Evolutionary conservation across 2,329 filamentous ascomycete species (phyloP).

Genomic region (Cladosporium sp.): DNA sequence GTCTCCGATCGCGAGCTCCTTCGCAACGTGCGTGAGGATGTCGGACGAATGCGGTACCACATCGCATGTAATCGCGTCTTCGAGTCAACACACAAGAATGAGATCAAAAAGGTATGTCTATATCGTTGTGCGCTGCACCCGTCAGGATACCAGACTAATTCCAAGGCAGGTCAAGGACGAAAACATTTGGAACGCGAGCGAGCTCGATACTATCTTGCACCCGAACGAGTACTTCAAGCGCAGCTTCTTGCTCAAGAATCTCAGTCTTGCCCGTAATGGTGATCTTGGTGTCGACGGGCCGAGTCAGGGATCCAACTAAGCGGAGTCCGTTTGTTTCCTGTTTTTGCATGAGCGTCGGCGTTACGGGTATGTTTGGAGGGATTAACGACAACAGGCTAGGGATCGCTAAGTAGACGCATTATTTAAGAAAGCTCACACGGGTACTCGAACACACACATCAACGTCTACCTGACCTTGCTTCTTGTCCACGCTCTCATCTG

Average conservation of each 20-base stretch:
- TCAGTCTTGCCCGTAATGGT: conserved; percentile 45
- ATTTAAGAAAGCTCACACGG: too few species aligned
- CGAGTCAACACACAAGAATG: conserved; percentile 71
- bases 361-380: neutral
- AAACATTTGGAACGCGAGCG: conserved; percentile 51
- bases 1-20: conserved; percentile 74
- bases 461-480: too few species aligned
- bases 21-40: conserved; percentile 80
- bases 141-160: neutral
- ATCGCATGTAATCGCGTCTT: conserved; percentile 97
- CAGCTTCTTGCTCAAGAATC: conserved; percentile 81
- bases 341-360: conserved; percentile 6
- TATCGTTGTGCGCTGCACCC: neutral
- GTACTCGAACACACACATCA: too few species aligned
- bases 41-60: conserved; percentile 82
- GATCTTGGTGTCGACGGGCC: conserved; percentile 35
- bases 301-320: conserved; percentile 6
- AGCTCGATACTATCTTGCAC: conserved; percentile 92
- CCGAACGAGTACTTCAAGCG: conserved; percentile 98
- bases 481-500: too few species aligned
- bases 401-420: neutral
- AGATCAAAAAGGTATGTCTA: conserved; percentile 41
- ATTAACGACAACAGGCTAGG: neutral
- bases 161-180: conserved; percentile 41
- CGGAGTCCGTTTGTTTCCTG: neutral